Evolutionary conservation across 345 rosid species (phyloP).

Genomic region (Gossypium australe): DNA sequence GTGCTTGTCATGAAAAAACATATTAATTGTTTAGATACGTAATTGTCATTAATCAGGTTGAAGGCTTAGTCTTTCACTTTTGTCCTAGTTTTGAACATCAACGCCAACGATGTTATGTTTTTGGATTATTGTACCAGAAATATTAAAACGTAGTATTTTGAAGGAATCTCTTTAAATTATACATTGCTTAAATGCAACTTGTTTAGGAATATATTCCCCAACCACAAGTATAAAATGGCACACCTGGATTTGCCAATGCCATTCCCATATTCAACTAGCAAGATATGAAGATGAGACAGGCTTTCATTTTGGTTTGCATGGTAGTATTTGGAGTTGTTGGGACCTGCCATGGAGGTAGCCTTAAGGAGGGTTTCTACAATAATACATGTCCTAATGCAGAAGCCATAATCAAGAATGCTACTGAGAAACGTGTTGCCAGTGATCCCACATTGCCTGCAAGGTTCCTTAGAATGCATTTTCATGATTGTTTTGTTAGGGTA

Average conservation of each 20-base stretch:
- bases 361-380: conserved; percentile 33
- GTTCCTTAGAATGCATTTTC: conserved; percentile 51
- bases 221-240: conserved; percentile 18
- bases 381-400: conserved; percentile 35
- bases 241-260: background rate
- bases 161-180: no score
- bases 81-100: no score
- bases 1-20: no score
- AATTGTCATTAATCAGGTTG: no score
- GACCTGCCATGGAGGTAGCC: conserved; percentile 26
- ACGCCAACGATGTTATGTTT: no score
- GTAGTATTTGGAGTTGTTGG: conserved; percentile 10
- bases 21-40: no score
- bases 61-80: no score
- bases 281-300: conserved; percentile 6
- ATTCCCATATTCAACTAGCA: background rate
- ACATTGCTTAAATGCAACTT: conserved; percentile 4
- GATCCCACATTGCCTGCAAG: conserved; percentile 39
- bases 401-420: conserved; percentile 27
- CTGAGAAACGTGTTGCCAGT: conserved; percentile 26
- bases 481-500: conserved; percentile 47
- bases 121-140: no score
- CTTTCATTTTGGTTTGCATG: conserved; percentile 16
- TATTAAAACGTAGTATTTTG: no score
- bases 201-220: background rate